Base-by-base conservation (phyloP, 495 filamentous ascomycete genomes). In the Aspergillus affinis region DNA sequence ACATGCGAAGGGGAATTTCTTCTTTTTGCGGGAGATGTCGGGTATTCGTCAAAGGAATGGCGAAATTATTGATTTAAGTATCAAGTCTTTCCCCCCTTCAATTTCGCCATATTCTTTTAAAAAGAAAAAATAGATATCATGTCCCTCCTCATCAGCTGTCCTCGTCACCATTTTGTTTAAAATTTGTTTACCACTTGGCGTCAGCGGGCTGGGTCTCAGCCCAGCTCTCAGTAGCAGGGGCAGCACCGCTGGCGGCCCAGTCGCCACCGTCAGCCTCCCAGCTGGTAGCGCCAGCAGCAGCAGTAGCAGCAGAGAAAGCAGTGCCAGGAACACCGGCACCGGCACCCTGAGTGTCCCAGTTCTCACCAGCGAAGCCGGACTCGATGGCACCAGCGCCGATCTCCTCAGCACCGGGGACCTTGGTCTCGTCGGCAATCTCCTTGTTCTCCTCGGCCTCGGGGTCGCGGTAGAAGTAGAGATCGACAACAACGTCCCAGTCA, bases 401-500 rank as follows among this genome's bases (percentile, higher is more conserved):
- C 81, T 97, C 93, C 67, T 97, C 94, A 61, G 83, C 88, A 71
- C 85, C 85, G 51, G 90, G 83, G 60, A 85, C 77, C 85, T 87
- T 87, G 61, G 82, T 59, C 69, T 84, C 82, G 49, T 87, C 85
- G 45, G 81, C 76, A 57, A 89, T 84, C 82, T 97, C 92, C 87
- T 96, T 95, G 80, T 91, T 89, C 83, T 90, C 92, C 85, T 97
- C 92, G 65, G 94, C 92, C 83, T 98, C 94, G 61, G 94, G 94
- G 77, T 98, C 94, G 78, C 94, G 95, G 89, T 98, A 98, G 87
- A 98, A 98, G 91, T 98, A 98, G 67, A 98, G 86, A 88, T 98
- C 94, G 68, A 93, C 90, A 89, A 98, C 97, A 76, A 93, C 88
- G 71, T 98, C 94, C 94, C 94, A 98, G 76, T 95, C 90, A 54